Conservation (phyloP, 2,329 filamentous ascomycete species). For the Endocalyx cinctus region DNA sequence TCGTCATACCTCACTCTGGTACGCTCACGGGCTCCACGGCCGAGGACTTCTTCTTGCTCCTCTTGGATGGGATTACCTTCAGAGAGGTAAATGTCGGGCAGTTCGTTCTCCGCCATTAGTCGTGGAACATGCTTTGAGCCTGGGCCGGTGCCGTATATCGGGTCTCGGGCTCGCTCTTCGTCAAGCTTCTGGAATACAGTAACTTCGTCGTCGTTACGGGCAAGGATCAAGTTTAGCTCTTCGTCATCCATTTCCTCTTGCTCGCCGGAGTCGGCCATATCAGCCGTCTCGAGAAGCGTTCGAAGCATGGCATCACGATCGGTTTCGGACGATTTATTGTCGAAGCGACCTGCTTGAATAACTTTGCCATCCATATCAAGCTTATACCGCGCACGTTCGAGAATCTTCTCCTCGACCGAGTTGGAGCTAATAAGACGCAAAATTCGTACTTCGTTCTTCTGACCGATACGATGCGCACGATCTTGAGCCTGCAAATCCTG, state of each 20-base stretch:
- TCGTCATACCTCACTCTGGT: slow-evolving; percentile 95
- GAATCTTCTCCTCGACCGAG: slow-evolving; percentile 96
- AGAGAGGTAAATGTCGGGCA: slow-evolving; percentile 89
- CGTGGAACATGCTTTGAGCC: slow-evolving; percentile 65
- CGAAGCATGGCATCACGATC: slow-evolving; percentile 96
- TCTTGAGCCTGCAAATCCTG: slow-evolving; percentile 99
- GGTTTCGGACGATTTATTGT: slow-evolving; percentile 98
- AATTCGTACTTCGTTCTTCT: slow-evolving; percentile 99
- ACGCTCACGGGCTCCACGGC: slow-evolving; percentile 90
- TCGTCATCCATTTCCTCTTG: slow-evolving; percentile 99
- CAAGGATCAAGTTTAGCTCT: slow-evolving; percentile 90
- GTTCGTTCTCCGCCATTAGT: slow-evolving; percentile 79
- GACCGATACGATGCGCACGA: slow-evolving; percentile 99
- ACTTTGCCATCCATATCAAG: slow-evolving; percentile 99
- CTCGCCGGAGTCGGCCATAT: slow-evolving; percentile 63
- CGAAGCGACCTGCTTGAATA: slow-evolving; percentile 98
- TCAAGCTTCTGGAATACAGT: slow-evolving; percentile 77
- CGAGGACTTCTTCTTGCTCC: slow-evolving; percentile 71
- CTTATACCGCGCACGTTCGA: slow-evolving; percentile 95
- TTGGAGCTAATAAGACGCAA: slow-evolving; percentile 92
- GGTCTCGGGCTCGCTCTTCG: slow-evolving; percentile 61
- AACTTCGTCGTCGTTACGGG: slow-evolving; percentile 79
- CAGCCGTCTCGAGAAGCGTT: slow-evolving; percentile 83
- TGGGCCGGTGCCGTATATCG: slow-evolving; percentile 64
- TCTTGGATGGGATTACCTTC: slow-evolving; percentile 80